These are phyloP conservation scores for Suillus lakei DNA, from an alignment of 768 basidiomycete genomes.

Conservation along the genomic window DNA sequence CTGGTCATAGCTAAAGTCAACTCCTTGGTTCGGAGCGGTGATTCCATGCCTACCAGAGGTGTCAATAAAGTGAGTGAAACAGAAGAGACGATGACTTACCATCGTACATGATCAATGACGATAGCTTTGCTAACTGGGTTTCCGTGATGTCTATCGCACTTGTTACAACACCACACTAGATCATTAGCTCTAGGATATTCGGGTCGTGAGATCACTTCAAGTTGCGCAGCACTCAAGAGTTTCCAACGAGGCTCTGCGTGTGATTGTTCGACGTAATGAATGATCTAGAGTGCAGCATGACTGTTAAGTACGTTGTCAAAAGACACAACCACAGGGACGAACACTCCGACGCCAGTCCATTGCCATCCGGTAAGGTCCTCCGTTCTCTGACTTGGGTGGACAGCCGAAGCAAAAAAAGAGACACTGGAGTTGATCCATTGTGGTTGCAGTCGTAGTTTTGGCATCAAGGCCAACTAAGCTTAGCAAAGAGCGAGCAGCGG, in stretches of 20 bases:
- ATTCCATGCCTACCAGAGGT: neutral
- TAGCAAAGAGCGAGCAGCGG: neutral
- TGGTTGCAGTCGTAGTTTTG: neutral
- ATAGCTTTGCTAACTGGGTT: neutral
- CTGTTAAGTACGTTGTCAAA: neutral
- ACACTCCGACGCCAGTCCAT: conserved; percentile 6
- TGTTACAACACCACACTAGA: conserved; percentile 1
- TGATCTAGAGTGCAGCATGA: neutral
- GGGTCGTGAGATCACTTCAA: neutral
- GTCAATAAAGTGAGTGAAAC: neutral
- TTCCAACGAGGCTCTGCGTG: conserved; percentile 2
- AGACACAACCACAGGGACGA: neutral
- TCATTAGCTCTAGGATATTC: neutral
- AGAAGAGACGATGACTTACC: neutral
- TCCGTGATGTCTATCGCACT: neutral
- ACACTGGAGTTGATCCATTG: neutral
- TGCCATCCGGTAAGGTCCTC: conserved; percentile 1
- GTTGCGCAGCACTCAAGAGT: conserved; percentile 6
- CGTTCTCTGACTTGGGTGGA: neutral
- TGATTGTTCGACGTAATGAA: neutral
- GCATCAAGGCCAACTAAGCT: neutral
- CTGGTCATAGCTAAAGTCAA: neutral
- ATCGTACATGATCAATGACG: conserved; percentile 1
- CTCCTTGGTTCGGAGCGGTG: neutral
- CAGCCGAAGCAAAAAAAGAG: neutral